Evolutionary conservation across 441 rosid species (phyloP).

Genomic region (Rhodomyrtus psidioides): DNA sequence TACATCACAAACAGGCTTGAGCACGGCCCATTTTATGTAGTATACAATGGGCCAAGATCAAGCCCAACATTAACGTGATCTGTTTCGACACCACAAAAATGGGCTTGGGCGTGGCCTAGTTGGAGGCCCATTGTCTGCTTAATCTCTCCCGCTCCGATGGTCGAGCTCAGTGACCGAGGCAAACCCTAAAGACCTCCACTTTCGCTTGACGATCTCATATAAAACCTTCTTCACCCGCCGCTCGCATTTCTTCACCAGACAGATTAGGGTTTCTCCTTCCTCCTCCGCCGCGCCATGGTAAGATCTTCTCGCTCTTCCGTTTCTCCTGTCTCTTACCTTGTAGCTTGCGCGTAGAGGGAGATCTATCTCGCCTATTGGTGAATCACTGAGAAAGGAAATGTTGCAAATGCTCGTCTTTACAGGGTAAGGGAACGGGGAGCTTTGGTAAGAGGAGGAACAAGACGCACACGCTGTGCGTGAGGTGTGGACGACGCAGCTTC

Average conservation of each 20-base stretch:
- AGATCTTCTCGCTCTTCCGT: not conserved
- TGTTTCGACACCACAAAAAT: not conserved
- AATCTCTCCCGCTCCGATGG: not conserved
- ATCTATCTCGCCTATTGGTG: not conserved
- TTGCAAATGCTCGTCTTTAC: not conserved
- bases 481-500: constrained; percentile 95
- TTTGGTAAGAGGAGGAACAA: constrained; percentile 97
- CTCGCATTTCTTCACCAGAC: not conserved
- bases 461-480: constrained; percentile 87
- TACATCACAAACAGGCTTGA: not conserved
- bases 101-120: rapidly evolving
- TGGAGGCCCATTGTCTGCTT: rapidly evolving
- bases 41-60: rapidly evolving
- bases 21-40: rapidly evolving
- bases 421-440: constrained; percentile 98
- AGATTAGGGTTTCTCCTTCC: not conserved
- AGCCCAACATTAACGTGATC: not conserved
- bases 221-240: not conserved
- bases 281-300: not conserved
- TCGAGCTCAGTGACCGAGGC: not conserved
- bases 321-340: not conserved
- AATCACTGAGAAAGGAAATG: not conserved
- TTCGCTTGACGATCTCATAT: not conserved
- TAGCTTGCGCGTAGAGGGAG: not conserved
- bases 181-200: not conserved